Base-by-base conservation (phyloP, 257 asterid species). In the Ligustrum vulgare region DNA sequence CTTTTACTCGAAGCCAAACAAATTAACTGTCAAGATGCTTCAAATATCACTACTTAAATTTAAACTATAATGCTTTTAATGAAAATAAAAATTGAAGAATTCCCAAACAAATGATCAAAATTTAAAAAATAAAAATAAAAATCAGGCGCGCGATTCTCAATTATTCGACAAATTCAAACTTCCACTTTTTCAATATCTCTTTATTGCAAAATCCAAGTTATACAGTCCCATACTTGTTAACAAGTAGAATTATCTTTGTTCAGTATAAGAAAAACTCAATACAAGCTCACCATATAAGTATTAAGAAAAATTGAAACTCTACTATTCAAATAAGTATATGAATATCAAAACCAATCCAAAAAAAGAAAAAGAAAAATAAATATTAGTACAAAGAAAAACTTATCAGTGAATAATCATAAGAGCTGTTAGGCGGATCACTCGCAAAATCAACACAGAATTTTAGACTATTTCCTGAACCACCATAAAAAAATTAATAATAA, bases 381-480 rank as follows among this genome's bases (percentile, higher is more conserved):
- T 5, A 9, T 0, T 5, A 58, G n/a, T 58, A 22, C 15, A 47
- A 33, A 20, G 10, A 62, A 34, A 28, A 15, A 22, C 72, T 69
- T 20, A 62, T 64, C 62, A 12, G 34, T 54, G 2, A 8, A n/a
- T n/a, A 28, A 49, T 16, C 15, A 35, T n/a, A 71, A n/a, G 64
- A 51, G 8, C 51, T 66, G 2, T 75, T 13, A 35, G 60, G 56
- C 67, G 51, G 74, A 80, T 80, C 83, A 28, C 72, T 22, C 56
- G 70, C 51, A 77, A 77, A 77, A 60, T 32, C 41, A 65, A 77
- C 43, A 56, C 75, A 41, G 33, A 43, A 45, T 45, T 45, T 45
- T 45, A 45, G 54, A 45, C 1, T 45, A 45, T 45, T 45, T 45
- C 54, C 54, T 4, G 54, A 45, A 12, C n/a, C 54, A 45, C 54